Percentiles rank a stretch among this genome's conserved stretches.
phyloP scores from a whole-genome alignment of 495 filamentous ascomycete genomes.

The Lophiostoma macrostomum region DNA sequence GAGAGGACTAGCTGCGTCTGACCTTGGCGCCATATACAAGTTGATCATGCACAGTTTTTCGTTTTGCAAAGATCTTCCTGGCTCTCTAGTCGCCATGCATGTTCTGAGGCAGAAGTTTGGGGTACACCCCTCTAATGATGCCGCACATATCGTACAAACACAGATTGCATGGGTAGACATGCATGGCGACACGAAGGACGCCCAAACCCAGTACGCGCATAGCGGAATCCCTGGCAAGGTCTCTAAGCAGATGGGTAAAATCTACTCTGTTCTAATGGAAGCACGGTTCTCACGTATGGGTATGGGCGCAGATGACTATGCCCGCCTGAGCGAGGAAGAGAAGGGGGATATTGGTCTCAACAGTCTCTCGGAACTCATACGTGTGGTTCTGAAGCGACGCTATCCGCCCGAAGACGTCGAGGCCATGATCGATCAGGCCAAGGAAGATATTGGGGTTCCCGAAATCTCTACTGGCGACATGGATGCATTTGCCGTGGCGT shows the following conservation, averaged over 20 bases:
- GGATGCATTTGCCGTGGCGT: conserved; percentile 22
- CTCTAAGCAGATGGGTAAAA: conserved; percentile 6
- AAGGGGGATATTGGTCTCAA: conserved; percentile 19
- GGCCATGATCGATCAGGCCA: conserved; percentile 29
- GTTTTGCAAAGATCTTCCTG: conserved; percentile 24
- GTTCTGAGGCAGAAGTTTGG: conserved; percentile 7
- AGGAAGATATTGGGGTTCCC: conserved; percentile 24
- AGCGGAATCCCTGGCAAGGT: background rate
- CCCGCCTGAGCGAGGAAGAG: conserved; percentile 13
- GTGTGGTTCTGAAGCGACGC: conserved; percentile 26
- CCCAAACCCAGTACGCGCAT: background rate
- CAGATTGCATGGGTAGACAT: conserved; percentile 24
- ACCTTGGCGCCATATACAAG: conserved; percentile 13
- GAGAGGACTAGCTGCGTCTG: conserved; percentile 11
- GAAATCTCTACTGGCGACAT: conserved; percentile 29
- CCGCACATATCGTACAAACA: conserved; percentile 17
- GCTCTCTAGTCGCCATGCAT: conserved; percentile 28
- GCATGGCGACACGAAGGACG: background rate
- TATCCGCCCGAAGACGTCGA: conserved; percentile 22
- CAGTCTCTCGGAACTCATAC: conserved; percentile 29
- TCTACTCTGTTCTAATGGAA: conserved; percentile 23
- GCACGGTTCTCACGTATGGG: conserved; percentile 13
- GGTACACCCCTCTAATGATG: conserved; percentile 11
- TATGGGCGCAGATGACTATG: conserved; percentile 3
- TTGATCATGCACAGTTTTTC: conserved; percentile 31